phyloP scores from a whole-genome alignment of 768 basidiomycete species.

The Brasilioporus rufonigricans region DNA sequence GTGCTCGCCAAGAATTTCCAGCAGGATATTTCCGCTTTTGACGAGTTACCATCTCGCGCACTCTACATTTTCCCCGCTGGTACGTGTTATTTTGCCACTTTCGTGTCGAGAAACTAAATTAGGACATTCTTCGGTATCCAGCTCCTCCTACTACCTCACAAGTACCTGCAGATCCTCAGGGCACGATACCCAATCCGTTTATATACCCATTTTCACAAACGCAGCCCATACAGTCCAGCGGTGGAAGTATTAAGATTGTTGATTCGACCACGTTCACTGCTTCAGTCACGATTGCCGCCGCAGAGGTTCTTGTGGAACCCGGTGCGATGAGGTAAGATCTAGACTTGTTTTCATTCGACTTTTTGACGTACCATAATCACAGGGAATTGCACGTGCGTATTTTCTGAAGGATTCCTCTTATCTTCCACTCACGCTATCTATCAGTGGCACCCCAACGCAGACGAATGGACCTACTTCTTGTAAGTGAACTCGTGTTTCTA shows the following conservation, averaged over 20 bases:
- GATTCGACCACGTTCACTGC: conserved; percentile 53
- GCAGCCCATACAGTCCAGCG: conserved; percentile 38
- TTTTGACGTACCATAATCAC: neutral
- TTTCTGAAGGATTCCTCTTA: too few relatives aligned
- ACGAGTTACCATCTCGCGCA: conserved; percentile 49
- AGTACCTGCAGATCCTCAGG: conserved; percentile 34
- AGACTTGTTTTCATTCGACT: too few relatives aligned
- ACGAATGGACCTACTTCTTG: too few relatives aligned
- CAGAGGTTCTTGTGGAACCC: conserved; percentile 52
- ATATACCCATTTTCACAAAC: conserved; percentile 51
- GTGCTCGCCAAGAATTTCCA: conserved; percentile 62
- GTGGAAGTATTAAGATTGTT: conserved; percentile 57
- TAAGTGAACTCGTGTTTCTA: conserved; percentile 4
- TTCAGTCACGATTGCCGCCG: conserved; percentile 50
- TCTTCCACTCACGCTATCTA: too few relatives aligned
- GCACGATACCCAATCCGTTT: conserved; percentile 45
- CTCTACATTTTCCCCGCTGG: conserved; percentile 50
- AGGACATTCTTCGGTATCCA: too few relatives aligned
- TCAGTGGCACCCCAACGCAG: too few relatives aligned
- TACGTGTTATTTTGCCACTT: conserved; percentile 19
- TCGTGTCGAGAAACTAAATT: too few relatives aligned
- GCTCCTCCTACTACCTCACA: conserved; percentile 34
- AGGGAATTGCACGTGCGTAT: conserved; percentile 57
- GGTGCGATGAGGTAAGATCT: conserved; percentile 51
- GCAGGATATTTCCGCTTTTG: conserved; percentile 41